Percentiles rank a stretch among this genome's conserved stretches.
Evolutionary conservation across 345 rosid genomes (phyloP).

Genomic region (Sapria himalayana): DNA sequence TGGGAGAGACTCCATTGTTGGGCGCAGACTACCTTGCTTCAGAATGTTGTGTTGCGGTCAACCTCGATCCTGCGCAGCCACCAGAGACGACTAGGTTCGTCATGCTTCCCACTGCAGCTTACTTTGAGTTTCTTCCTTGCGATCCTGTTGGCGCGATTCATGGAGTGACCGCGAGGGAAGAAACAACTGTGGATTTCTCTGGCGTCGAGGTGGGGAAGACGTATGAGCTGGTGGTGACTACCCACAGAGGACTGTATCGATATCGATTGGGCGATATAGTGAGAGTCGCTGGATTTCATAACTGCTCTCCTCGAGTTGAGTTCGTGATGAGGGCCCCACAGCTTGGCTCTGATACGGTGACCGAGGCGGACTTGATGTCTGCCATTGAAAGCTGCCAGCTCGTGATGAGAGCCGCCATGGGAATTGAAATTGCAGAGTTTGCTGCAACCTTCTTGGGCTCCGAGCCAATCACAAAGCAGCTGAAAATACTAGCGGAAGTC

Average conservation of each 20-base stretch:
- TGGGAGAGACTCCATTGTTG: constrained; percentile 19
- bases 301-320: constrained; percentile 25
- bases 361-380: constrained; percentile 22
- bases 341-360: constrained; percentile 13
- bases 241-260: constrained; percentile 26
- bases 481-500: constrained; percentile 20
- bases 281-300: constrained; percentile 24
- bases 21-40: constrained; percentile 35
- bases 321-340: constrained; percentile 30
- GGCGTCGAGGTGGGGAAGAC: constrained; percentile 24
- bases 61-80: constrained; percentile 20
- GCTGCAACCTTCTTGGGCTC: constrained; percentile 15
- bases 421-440: constrained; percentile 17
- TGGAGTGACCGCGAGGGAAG: constrained; percentile 7
- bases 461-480: constrained; percentile 11
- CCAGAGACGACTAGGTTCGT: constrained; percentile 18
- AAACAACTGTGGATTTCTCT: constrained; percentile 18
- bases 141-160: too few relatives aligned
- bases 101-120: constrained; percentile 26
- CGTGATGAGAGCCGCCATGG: constrained; percentile 11
- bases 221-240: constrained; percentile 28
- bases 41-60: constrained; percentile 24
- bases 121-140: constrained; percentile 31
- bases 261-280: constrained; percentile 27
- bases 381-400: constrained; percentile 17